Base-by-base conservation (phyloP, 345 rosid species). In the Bretschneidera sinensis region DNA sequence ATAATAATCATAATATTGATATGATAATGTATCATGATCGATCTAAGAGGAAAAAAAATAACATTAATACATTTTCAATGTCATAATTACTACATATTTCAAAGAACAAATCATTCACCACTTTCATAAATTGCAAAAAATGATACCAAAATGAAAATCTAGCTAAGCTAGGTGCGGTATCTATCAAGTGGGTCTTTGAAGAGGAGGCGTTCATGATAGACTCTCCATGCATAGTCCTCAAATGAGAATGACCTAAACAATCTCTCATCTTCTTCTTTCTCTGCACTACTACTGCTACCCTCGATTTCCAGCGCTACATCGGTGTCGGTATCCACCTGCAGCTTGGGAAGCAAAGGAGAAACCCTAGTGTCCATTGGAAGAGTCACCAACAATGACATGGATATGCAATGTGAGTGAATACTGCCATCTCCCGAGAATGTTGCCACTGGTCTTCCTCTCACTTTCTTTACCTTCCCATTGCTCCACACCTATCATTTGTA, bases 401-500 rank as follows among this genome's bases (percentile, higher is more conserved):
- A 51, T 33, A 87, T 59, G 65, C 58, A 23, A 13, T 64, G 70
- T 1, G 59, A 64, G 16, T 59, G 62, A 31, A 55, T 65, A 43
- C 62, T 64, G 31, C 33, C 71, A 47, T 76, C 66, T 60, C 71
- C 77, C 52, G 59, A 24, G 47, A 75, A 68, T n/a, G n/a, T n/a
- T 11, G 73, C 43, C 56, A 69, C 48, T 6, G 94, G 79, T 54
- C 76, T 83, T 63, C 91, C 89, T 65, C 79, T 81, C 67, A 85
- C 96, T 79, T 83, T 85, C 76, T 78, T 83, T 55, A 86, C 28
- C 65, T 75, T 77, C 49, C 96, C 94, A 33, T 91, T 87, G 69
- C 79, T 84, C 97, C 96, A 91, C 45, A 91, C 96, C 96, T 91
- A n/a, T 59, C 34, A 48, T n/a, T n/a, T n/a, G n/a, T n/a, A n/a